Evolutionary conservation across 768 basidiomycete species (phyloP).

Genomic region (Amyloporia xantha): DNA sequence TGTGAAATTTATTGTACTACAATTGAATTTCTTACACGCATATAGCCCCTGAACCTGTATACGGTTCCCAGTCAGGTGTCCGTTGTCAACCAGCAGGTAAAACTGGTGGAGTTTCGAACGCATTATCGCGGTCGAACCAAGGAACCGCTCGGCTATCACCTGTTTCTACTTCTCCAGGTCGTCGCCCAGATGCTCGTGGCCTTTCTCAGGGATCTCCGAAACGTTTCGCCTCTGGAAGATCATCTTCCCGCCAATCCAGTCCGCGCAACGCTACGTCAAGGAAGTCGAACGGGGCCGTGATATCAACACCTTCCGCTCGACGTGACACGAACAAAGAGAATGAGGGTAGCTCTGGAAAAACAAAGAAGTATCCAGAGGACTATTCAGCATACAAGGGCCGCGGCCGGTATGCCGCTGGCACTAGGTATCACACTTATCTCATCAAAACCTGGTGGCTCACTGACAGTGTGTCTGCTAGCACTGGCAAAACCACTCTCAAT

Average conservation of each 20-base stretch:
- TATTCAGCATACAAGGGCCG: slow-evolving; percentile 18
- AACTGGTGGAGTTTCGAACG: not conserved
- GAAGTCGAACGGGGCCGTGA: not conserved
- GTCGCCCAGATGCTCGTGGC: no score
- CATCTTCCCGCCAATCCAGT: not conserved
- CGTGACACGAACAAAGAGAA: slow-evolving; percentile 8
- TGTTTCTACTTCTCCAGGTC: no score
- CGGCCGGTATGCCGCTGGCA: slow-evolving; percentile 12
- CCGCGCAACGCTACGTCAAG: not conserved
- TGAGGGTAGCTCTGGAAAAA: not conserved
- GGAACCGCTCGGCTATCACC: no score
- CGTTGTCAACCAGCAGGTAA: not conserved
- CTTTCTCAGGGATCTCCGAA: no score
- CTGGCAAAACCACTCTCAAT: slow-evolving; percentile 44
- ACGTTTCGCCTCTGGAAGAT: not conserved
- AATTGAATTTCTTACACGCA: not conserved
- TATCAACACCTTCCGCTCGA: not conserved
- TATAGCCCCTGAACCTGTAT: slow-evolving; percentile 3
- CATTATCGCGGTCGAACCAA: not conserved
- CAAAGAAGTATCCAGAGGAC: slow-evolving; percentile 4
- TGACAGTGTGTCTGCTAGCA: slow-evolving; percentile 35
- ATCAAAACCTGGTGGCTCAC: slow-evolving; percentile 33
- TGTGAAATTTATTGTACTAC: not conserved
- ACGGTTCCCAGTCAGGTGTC: not conserved
- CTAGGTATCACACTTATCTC: slow-evolving; percentile 24